Percentiles rank a stretch among this genome's conserved stretches.
Evolutionary conservation across 1,139 yeast genomes (phyloP).

Genomic region (Eremothecium gossypii): DNA sequence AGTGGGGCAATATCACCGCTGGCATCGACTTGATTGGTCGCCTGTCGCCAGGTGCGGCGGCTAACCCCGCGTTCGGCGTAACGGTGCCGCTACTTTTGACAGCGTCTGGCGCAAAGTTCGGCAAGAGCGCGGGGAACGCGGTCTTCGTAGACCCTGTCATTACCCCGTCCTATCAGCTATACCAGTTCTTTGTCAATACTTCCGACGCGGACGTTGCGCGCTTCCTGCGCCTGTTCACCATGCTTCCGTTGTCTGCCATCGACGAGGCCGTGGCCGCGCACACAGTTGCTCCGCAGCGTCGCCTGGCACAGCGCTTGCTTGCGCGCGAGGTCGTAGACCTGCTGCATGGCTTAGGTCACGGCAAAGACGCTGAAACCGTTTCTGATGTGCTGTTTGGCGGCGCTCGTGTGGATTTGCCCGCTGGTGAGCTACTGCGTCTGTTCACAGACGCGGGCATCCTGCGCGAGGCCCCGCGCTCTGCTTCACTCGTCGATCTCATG

Average conservation of each 20-base stretch:
- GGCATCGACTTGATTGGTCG: slow-evolving; percentile 83
- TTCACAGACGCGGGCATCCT: slow-evolving; percentile 58
- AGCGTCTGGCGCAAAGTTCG: slow-evolving; percentile 86
- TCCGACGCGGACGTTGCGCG: slow-evolving; percentile 69
- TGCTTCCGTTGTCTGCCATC: slow-evolving; percentile 57
- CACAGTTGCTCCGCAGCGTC: slow-evolving; percentile 44
- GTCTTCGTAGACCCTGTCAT: slow-evolving; percentile 66
- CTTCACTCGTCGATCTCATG: slow-evolving; percentile 28
- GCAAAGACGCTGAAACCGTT: slow-evolving; percentile 53
- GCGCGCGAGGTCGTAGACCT: slow-evolving; percentile 83
- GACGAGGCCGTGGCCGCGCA: slow-evolving; percentile 46
- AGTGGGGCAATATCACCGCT: slow-evolving; percentile 97
- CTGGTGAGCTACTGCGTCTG: slow-evolving; percentile 47
- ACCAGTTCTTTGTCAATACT: slow-evolving; percentile 74
- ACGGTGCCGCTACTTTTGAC: slow-evolving; percentile 90
- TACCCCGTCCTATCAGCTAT: slow-evolving; percentile 74
- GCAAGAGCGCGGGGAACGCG: slow-evolving; percentile 96
- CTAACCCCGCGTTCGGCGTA: slow-evolving; percentile 50
- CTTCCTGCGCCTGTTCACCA: slow-evolving; percentile 67
- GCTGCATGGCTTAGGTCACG: slow-evolving; percentile 71
- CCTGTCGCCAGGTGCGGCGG: slow-evolving; percentile 32
- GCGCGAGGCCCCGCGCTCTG: slow-evolving; percentile 31
- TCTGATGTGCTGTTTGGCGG: slow-evolving; percentile 61
- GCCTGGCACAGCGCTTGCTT: slow-evolving; percentile 65
- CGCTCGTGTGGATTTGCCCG: slow-evolving; percentile 42